Conservation (phyloP, 2,329 filamentous ascomycete species). For the Colletotrichum sp. region DNA sequence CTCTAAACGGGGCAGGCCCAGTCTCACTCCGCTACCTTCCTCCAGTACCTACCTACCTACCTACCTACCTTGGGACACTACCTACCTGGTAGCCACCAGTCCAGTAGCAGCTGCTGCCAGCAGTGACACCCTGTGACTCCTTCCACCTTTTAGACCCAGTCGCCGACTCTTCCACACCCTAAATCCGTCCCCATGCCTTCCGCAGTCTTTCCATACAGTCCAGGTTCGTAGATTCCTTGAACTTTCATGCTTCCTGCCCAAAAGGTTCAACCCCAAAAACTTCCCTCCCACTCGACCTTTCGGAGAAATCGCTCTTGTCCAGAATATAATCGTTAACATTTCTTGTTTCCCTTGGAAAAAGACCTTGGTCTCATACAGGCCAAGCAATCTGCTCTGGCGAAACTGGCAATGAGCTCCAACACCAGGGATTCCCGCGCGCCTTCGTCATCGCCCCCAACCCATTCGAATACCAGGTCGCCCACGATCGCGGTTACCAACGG, state of each 20-base stretch:
- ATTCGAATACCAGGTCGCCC: constrained; percentile 12
- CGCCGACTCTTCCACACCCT: background rate
- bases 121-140: background rate
- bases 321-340: constrained; percentile 1
- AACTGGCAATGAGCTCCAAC: constrained; percentile 49
- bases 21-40: background rate
- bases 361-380: constrained; percentile 34
- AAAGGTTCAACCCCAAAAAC: background rate
- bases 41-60: background rate
- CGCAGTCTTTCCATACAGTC: constrained; percentile 12
- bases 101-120: background rate
- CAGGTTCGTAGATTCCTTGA: constrained; percentile 12
- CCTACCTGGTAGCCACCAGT: background rate
- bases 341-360: constrained; percentile 4
- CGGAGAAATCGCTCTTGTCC: background rate
- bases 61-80: background rate
- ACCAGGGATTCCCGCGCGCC: constrained; percentile 23
- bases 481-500: background rate
- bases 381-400: constrained; percentile 46
- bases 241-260: background rate
- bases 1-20: constrained; percentile 12
- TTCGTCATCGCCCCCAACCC: constrained; percentile 33
- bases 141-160: constrained; percentile 4
- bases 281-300: background rate
- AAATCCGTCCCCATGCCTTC: constrained; percentile 14